A percentile compares a stretch with the other conserved stretches of the same genome.
Evolutionary conservation across 140 eudicot species (phyloP).

Genomic region (Flaveria floridana): DNA sequence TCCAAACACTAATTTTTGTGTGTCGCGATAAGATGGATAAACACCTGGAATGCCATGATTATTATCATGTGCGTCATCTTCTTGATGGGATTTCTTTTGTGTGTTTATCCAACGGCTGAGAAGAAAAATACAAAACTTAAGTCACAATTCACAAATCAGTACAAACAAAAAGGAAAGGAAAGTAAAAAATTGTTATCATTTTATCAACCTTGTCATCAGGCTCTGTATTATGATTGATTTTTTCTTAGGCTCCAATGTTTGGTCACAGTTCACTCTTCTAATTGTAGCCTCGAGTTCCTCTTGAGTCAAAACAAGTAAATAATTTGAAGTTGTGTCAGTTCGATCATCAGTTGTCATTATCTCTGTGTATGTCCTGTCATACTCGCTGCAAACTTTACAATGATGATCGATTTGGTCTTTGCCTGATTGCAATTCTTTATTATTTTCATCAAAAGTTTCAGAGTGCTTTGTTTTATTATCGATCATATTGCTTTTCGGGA

Average conservation of each 20-base stretch:
- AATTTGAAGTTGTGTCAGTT: constrained; percentile 32
- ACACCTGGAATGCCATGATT: constrained; percentile 51
- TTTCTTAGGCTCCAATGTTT: constrained; percentile 51
- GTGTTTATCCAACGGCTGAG: constrained; percentile 70
- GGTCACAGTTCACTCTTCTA: constrained; percentile 65
- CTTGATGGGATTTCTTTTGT: constrained; percentile 46
- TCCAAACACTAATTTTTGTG: constrained; percentile 56
- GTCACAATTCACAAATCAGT: not conserved
- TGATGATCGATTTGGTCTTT: constrained; percentile 35
- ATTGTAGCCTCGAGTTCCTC: constrained; percentile 74
- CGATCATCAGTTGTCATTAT: constrained; percentile 26
- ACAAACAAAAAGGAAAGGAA: constrained; percentile 17
- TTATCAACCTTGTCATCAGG: constrained; percentile 61
- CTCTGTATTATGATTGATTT: constrained; percentile 67
- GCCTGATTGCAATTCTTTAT: constrained; percentile 19
- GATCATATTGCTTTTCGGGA: constrained; percentile 8
- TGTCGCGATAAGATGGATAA: constrained; percentile 70
- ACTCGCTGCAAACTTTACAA: constrained; percentile 31
- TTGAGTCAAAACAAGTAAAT: constrained; percentile 47
- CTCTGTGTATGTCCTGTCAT: constrained; percentile 34
- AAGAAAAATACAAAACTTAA: not conserved
- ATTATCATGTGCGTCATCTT: constrained; percentile 29
- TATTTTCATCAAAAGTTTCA: constrained; percentile 24
- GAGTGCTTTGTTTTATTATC: constrained; percentile 12
- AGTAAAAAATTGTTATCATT: not conserved